A percentile compares a stretch with the other conserved stretches of the same genome.
Evolutionary conservation across 140 eudicot genomes (phyloP).

Genomic region (Anethum foeniculum): DNA sequence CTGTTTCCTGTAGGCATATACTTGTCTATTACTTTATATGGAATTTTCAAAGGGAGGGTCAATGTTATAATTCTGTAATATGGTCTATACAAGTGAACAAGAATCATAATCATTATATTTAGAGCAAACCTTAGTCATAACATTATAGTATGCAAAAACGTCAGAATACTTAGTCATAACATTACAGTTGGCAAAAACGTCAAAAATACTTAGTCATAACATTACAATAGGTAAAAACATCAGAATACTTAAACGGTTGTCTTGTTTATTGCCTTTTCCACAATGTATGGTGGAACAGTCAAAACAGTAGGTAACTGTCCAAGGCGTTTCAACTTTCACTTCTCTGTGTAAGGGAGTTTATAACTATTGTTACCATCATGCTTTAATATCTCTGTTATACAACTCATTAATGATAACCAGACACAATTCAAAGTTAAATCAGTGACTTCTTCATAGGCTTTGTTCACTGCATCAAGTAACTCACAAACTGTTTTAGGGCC

Average conservation of each 20-base stretch:
- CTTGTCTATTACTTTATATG: too few species aligned
- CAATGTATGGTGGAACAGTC: not conserved
- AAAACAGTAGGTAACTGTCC: not conserved
- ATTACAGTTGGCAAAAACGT: too few species aligned
- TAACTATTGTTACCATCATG: not conserved
- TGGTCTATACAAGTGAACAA: too few species aligned
- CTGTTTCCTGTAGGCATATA: too few species aligned
- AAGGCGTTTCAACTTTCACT: not conserved
- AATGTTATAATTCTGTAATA: too few species aligned
- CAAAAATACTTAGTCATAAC: too few species aligned
- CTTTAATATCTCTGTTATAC: not conserved
- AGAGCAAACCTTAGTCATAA: too few species aligned
- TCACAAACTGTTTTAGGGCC: not conserved
- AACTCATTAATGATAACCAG: not conserved
- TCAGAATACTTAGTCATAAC: too few species aligned
- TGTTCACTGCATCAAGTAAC: not conserved
- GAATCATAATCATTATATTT: too few species aligned
- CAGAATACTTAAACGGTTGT: not conserved
- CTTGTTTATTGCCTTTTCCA: not conserved
- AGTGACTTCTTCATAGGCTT: not conserved
- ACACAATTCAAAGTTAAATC: not conserved
- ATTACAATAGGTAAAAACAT: too few species aligned
- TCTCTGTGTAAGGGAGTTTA: not conserved
- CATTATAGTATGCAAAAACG: too few species aligned
- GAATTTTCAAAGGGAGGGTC: too few species aligned